phyloP scores from a whole-genome alignment of 2,329 filamentous ascomycete species.

The Decorospora gaudefroyi region DNA sequence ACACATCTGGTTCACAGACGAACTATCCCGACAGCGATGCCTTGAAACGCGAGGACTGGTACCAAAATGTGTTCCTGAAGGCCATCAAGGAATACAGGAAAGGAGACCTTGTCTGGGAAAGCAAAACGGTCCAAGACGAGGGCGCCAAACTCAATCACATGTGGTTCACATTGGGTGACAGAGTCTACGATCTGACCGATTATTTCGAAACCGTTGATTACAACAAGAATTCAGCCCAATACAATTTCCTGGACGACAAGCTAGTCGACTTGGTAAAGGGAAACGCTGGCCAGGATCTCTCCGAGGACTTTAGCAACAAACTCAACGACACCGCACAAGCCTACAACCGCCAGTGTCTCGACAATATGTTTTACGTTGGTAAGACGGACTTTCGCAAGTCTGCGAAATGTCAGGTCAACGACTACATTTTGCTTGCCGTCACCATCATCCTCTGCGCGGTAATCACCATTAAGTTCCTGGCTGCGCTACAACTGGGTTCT shows the following conservation, averaged over 20 bases:
- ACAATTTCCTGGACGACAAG: slow-evolving; percentile 72
- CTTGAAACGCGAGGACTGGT: slow-evolving; percentile 74
- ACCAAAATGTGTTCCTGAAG: slow-evolving; percentile 71
- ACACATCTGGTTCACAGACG: slow-evolving; percentile 69
- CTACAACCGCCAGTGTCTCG: slow-evolving; percentile 80
- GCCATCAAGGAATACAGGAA: slow-evolving; percentile 85
- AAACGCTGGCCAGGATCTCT: slow-evolving; percentile 81
- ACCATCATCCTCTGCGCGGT: slow-evolving; percentile 81
- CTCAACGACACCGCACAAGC: slow-evolving; percentile 58
- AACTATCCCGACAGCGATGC: slow-evolving; percentile 58
- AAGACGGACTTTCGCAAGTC: slow-evolving; percentile 81
- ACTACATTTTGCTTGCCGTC: slow-evolving; percentile 86
- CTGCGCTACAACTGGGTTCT: slow-evolving; percentile 89
- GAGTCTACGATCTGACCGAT: slow-evolving; percentile 86
- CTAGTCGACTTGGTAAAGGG: slow-evolving; percentile 71
- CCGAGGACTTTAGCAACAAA: slow-evolving; percentile 63
- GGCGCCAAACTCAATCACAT: slow-evolving; percentile 69
- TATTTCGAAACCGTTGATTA: slow-evolving; percentile 78
- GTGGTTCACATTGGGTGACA: slow-evolving; percentile 78
- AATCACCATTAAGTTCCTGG: slow-evolving; percentile 85
- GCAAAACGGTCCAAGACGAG: slow-evolving; percentile 62
- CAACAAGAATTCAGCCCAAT: slow-evolving; percentile 61
- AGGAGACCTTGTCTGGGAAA: slow-evolving; percentile 77
- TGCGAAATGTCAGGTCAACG: slow-evolving; percentile 80
- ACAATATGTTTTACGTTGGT: slow-evolving; percentile 82